Evolutionary conservation across 1,284 basidiomycete species (phyloP), one percentile per base, ranked within the genome.

Genomic region (Somion occarium): DNA sequence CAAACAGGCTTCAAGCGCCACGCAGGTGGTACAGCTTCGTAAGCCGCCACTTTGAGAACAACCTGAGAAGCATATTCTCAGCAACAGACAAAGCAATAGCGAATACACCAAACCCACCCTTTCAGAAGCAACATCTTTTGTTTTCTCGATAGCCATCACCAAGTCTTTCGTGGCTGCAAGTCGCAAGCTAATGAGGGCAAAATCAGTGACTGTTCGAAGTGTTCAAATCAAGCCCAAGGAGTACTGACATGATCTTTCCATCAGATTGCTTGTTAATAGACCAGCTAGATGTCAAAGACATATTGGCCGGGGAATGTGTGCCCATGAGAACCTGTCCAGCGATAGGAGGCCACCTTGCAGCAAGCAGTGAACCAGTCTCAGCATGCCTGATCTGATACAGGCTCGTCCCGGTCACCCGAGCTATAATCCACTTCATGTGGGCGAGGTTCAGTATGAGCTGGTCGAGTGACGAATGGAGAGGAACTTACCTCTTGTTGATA

Each of bases 261-360:
- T 15, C 23, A 7, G 24, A 20, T 18, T 27, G 18, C 11, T n/a
- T n/a, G 18, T 24, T 25, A 5, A 50, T 25, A 11, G 48, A 47
- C 52, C 52, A 53, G 34, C 48, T 47, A 11, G 52, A 53, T 5
- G 52, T 53, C 18, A 53, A 24, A 7, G 47, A 47, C 52, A 53
- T 49, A 44, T 49, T 49, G 11, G 52, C 52, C 9, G 52, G 52
- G 26, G 52, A 53, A 37, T 53, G 52, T 24, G 52, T 53, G 19
- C 52, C 52, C 30, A 50, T 39, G 20, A 50, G 20, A 11, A 19
- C 12, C 38, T 53, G 52, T n/a, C 38, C 19, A 7, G 44, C 15
- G 25, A 49, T 25, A 2, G 51, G 52, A 5, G 52, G 52, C 52
- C 52, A 53, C n/a, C 41, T 41, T 3, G 52, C 41, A 30, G 42